Percentiles rank a stretch among this genome's conserved stretches.
phyloP scores from a whole-genome alignment of 2,329 filamentous ascomycete genomes.

The Periconia macrospinosa region DNA sequence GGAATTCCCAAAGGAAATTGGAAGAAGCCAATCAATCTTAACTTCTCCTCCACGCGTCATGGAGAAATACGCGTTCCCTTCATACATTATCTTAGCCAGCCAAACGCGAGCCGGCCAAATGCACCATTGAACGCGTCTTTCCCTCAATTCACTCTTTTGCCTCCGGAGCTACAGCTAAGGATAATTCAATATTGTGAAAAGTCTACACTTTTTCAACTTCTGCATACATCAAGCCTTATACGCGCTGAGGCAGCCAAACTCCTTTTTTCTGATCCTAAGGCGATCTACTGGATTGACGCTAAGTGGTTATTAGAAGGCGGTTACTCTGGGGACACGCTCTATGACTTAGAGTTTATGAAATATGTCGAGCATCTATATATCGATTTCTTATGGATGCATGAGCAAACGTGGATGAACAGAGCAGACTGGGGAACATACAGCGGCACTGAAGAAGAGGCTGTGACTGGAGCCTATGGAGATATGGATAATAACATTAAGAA shows the following conservation, averaged over 20 bases:
- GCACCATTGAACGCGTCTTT: slow-evolving; percentile 2
- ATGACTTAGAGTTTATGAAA: not conserved
- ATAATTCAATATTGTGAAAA: slow-evolving; percentile 3
- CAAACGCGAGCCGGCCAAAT: not conserved
- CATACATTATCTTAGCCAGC: not conserved
- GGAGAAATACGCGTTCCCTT: slow-evolving; percentile 9
- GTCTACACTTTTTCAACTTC: slow-evolving; percentile 8
- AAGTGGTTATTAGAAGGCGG: slow-evolving; percentile 2
- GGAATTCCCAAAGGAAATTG: slow-evolving; percentile 6
- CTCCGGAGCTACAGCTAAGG: slow-evolving; percentile 6
- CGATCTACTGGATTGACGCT: not conserved
- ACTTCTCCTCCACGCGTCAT: not conserved
- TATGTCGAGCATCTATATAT: not conserved
- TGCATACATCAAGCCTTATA: slow-evolving; percentile 5
- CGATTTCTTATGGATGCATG: no score
- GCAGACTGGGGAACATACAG: no score
- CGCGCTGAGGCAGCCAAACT: slow-evolving; percentile 6
- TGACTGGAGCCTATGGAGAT: no score
- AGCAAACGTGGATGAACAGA: no score
- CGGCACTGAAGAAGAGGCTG: not conserved
- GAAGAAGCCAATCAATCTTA: slow-evolving; percentile 8
- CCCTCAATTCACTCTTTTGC: slow-evolving; percentile 3
- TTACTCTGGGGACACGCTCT: not conserved
- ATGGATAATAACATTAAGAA: slow-evolving; percentile 1
- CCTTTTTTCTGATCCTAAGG: slow-evolving; percentile 2